These are phyloP conservation scores for Kodamaea jinghongensis DNA, from an alignment of 805 yeast genomes.

Conservation along the genomic window DNA sequence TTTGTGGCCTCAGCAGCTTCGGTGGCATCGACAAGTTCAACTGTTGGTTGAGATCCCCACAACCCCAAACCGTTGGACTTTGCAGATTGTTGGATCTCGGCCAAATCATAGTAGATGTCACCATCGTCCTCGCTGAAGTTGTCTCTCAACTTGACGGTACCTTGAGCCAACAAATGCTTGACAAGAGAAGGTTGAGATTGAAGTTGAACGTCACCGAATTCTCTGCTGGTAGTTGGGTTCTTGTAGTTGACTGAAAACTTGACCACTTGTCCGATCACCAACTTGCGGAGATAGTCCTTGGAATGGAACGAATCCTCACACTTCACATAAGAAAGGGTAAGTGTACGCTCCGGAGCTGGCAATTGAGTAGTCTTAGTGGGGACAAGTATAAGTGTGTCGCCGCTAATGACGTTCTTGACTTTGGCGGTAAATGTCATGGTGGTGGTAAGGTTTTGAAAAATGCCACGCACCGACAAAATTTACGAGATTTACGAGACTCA, in stretches of 20 bases:
- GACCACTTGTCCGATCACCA: constrained; percentile 64
- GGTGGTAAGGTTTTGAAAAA: background rate
- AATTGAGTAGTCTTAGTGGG: constrained; percentile 45
- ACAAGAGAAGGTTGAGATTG: constrained; percentile 62
- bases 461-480: no score
- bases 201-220: constrained; percentile 68
- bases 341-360: constrained; percentile 52
- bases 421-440: constrained; percentile 44
- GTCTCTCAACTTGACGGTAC: constrained; percentile 61
- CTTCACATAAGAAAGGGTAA: constrained; percentile 64
- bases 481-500: no score
- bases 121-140: constrained; percentile 39
- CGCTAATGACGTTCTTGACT: constrained; percentile 68
- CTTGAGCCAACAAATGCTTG: constrained; percentile 54
- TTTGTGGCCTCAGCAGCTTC: constrained; percentile 32
- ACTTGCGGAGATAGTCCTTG: constrained; percentile 58
- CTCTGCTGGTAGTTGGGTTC: constrained; percentile 49
- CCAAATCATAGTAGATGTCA: constrained; percentile 42
- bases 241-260: constrained; percentile 57
- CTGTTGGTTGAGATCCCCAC: constrained; percentile 37
- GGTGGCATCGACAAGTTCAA: constrained; percentile 25
- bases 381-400: constrained; percentile 63
- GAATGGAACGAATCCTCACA: constrained; percentile 60
- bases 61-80: constrained; percentile 49
- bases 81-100: constrained; percentile 49